A percentile compares a stretch with the other conserved stretches of the same genome.
These are phyloP conservation scores for Acanthamoeba royreba DNA, from an alignment of 208 protist species.

Conservation along the genomic window DNA sequence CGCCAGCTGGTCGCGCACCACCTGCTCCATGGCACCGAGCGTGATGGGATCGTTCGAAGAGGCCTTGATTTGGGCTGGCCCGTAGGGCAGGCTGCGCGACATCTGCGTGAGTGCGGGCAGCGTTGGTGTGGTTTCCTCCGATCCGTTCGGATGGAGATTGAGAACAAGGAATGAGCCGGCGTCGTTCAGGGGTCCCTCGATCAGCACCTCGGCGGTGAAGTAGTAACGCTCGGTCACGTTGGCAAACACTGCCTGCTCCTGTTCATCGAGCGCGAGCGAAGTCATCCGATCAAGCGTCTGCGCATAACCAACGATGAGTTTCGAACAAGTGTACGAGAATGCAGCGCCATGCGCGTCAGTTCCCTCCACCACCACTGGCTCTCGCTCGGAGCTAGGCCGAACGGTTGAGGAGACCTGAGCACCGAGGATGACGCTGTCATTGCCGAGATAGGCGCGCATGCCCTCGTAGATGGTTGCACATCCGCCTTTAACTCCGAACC, in stretches of 20 bases:
- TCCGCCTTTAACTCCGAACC: neutral
- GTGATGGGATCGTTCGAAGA: neutral
- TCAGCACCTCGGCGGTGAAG: neutral
- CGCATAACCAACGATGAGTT: neutral
- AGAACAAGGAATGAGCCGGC: neutral
- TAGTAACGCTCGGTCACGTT: neutral
- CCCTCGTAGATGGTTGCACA: neutral
- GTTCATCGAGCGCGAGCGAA: neutral
- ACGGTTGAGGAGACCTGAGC: neutral
- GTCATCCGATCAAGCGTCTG: neutral
- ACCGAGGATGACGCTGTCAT: neutral
- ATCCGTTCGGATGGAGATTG: neutral
- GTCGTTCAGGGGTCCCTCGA: neutral
- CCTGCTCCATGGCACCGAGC: neutral
- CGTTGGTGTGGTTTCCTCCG: neutral
- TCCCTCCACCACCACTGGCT: neutral
- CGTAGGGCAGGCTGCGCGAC: neutral
- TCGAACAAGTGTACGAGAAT: neutral
- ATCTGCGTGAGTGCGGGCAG: slow-evolving; percentile 11
- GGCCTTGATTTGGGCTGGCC: neutral
- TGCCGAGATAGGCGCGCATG: neutral
- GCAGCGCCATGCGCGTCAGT: neutral
- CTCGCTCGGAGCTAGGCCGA: neutral
- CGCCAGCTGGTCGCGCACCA: neutral
- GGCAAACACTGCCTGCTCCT: neutral